phyloP scores from a whole-genome alignment of 495 filamentous ascomycete genomes.

The Aspergillus conjunctus region DNA sequence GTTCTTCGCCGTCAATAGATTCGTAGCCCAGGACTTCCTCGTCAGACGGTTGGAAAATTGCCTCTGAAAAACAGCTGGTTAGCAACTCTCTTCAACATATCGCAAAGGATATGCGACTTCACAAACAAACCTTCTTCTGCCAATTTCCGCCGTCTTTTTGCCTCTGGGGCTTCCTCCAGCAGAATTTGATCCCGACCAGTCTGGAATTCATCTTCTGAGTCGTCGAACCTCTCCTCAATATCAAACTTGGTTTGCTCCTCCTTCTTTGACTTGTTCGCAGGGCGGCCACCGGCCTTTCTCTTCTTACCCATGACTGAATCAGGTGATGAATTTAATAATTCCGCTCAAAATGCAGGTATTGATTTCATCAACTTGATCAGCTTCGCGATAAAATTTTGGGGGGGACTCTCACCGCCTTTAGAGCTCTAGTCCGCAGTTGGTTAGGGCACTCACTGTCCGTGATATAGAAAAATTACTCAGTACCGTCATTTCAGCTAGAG shows the following conservation, averaged over 20 bases:
- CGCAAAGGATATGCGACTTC: not conserved
- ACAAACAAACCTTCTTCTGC: slow-evolving; percentile 59
- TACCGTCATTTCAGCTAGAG: not conserved
- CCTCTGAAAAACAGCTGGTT: slow-evolving; percentile 45
- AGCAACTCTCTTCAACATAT: slow-evolving; percentile 11
- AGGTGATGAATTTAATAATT: slow-evolving; percentile 6
- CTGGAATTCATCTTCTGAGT: slow-evolving; percentile 91
- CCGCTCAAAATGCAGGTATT: not conserved
- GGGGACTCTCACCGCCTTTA: slow-evolving; percentile 35
- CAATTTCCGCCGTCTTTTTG: slow-evolving; percentile 70
- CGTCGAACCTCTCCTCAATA: slow-evolving; percentile 82
- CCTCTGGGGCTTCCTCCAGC: slow-evolving; percentile 75
- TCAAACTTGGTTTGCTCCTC: slow-evolving; percentile 43
- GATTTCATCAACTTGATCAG: slow-evolving; percentile 19
- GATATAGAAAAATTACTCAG: not conserved
- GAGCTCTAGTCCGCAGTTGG: slow-evolving; percentile 23
- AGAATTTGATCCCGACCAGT: slow-evolving; percentile 80
- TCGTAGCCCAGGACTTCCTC: slow-evolving; percentile 81
- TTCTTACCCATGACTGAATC: slow-evolving; percentile 71
- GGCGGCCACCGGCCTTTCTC: slow-evolving; percentile 66
- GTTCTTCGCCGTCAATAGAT: slow-evolving; percentile 50
- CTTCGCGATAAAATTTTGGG: slow-evolving; percentile 41
- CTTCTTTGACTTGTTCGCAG: slow-evolving; percentile 49
- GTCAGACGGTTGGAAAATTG: slow-evolving; percentile 70
- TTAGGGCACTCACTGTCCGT: slow-evolving; percentile 22